A percentile compares a stretch with the other conserved stretches of the same genome.
Conservation (phyloP, 2,329 filamentous ascomycete species). For the Aspergillus sp. region DNA sequence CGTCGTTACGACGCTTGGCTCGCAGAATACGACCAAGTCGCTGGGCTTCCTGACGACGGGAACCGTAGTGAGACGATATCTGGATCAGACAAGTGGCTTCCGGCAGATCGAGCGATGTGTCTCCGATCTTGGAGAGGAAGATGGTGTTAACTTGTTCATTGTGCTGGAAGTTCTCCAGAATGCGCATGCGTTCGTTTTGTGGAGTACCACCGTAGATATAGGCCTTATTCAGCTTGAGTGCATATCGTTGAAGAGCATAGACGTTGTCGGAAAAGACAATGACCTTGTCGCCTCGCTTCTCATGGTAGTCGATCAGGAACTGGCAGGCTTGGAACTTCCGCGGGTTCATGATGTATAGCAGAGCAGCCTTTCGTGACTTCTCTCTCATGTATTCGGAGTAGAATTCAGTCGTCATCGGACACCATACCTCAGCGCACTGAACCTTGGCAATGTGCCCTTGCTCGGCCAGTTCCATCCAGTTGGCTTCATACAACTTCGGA, state of each 20-base stretch:
- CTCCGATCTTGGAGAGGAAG: slow-evolving; percentile 95
- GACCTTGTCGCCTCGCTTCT: slow-evolving; percentile 91
- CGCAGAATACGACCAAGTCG: slow-evolving; percentile 88
- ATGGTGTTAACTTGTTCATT: slow-evolving; percentile 88
- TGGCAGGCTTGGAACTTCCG: slow-evolving; percentile 96
- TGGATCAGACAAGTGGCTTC: slow-evolving; percentile 97
- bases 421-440: slow-evolving; percentile 98
- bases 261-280: slow-evolving; percentile 99
- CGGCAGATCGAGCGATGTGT: slow-evolving; percentile 94
- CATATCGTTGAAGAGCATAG: slow-evolving; percentile 85
- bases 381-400: slow-evolving; percentile 87
- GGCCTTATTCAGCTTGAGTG: slow-evolving; percentile 77
- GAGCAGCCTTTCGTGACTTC: slow-evolving; percentile 64
- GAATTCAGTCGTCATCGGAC: slow-evolving; percentile 97
- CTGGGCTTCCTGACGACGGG: slow-evolving; percentile 93
- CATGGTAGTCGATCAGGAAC: slow-evolving; percentile 97
- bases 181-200: slow-evolving; percentile 80
- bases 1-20: slow-evolving; percentile 93
- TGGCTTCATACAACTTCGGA: slow-evolving; percentile 95
- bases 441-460: slow-evolving; percentile 96
- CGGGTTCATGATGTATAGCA: slow-evolving; percentile 96
- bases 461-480: slow-evolving; percentile 98
- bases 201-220: slow-evolving; percentile 90
- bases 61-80: slow-evolving; percentile 96
- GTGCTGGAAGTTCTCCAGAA: slow-evolving; percentile 93